Conservation (phyloP, 2,329 filamentous ascomycete species). For the Reticulascus tulasneorum region DNA sequence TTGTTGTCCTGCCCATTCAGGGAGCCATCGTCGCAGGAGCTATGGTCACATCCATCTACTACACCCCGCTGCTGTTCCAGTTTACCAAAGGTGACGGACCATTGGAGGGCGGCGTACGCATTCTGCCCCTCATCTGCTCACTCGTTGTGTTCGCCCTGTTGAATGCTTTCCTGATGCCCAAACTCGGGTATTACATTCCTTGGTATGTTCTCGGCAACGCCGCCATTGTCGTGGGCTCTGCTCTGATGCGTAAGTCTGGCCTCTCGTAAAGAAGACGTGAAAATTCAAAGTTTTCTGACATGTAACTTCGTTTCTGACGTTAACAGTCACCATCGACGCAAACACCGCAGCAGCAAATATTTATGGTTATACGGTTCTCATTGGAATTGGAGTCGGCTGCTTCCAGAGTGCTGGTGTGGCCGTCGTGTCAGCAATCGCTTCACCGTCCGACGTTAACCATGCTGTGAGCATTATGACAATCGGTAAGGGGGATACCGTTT, state of each 20-base stretch:
- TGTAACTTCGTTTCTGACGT: background rate
- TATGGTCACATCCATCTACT: constrained; percentile 28
- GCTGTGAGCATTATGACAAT: constrained; percentile 30
- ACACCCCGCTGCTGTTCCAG: constrained; percentile 45
- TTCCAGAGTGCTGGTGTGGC: constrained; percentile 31
- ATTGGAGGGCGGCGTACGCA: constrained; percentile 29
- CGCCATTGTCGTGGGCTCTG: constrained; percentile 26
- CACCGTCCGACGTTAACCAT: constrained; percentile 22
- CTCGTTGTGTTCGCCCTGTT: constrained; percentile 29
- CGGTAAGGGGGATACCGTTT: too few species aligned
- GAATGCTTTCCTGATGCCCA: constrained; percentile 30
- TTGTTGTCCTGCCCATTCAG: constrained; percentile 16
- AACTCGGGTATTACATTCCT: constrained; percentile 29
- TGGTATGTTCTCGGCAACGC: constrained; percentile 32
- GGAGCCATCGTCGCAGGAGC: constrained; percentile 11
- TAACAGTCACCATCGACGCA: constrained; percentile 20
- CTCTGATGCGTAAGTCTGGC: constrained; percentile 24
- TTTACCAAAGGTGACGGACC: constrained; percentile 37
- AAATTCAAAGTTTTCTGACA: background rate
- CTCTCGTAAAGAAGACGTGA: background rate
- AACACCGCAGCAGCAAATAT: constrained; percentile 21
- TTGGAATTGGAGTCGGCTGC: constrained; percentile 34
- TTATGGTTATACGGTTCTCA: constrained; percentile 31
- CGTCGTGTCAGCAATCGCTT: constrained; percentile 29
- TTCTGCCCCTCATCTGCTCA: constrained; percentile 34